Percentiles rank a stretch among this genome's conserved stretches.
Evolutionary conservation across 805 yeast species (phyloP).

Genomic region (Cyberlindnera euphorbiiphila): DNA sequence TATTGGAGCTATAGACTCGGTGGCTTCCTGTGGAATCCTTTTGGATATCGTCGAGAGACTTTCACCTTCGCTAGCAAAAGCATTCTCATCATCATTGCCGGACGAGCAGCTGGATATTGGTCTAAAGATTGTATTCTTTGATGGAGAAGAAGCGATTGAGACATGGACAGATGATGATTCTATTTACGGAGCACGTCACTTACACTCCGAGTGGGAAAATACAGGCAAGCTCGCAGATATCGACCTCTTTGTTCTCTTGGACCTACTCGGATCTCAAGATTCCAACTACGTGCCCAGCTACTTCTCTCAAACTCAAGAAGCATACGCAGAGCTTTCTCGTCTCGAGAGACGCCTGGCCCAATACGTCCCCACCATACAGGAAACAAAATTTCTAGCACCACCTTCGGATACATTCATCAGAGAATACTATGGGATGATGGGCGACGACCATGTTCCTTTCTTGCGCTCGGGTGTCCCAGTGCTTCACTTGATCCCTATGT

Average conservation of each 20-base stretch:
- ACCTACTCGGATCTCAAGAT: slow-evolving; percentile 42
- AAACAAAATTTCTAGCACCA: slow-evolving; percentile 10
- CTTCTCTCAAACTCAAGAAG: slow-evolving; percentile 36
- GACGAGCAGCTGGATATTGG: slow-evolving; percentile 33
- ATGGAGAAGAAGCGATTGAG: slow-evolving; percentile 59
- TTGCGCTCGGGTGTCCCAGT: slow-evolving; percentile 41
- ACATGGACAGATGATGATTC: slow-evolving; percentile 52
- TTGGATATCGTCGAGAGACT: slow-evolving; percentile 38
- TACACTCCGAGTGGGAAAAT: slow-evolving; percentile 38
- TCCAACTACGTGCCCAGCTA: slow-evolving; percentile 36
- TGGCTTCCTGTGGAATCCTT: slow-evolving; percentile 52
- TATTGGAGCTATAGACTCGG: slow-evolving; percentile 58
- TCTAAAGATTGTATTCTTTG: slow-evolving; percentile 48
- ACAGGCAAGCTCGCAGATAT: slow-evolving; percentile 31
- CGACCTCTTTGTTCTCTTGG: slow-evolving; percentile 46
- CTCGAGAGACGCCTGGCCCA: slow-evolving; percentile 31
- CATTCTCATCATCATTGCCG: slow-evolving; percentile 13
- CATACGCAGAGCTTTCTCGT: slow-evolving; percentile 34
- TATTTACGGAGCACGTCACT: slow-evolving; percentile 50
- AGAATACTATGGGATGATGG: slow-evolving; percentile 25
- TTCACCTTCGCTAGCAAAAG: slow-evolving; percentile 13
- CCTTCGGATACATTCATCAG: slow-evolving; percentile 17
- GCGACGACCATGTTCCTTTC: slow-evolving; percentile 57
- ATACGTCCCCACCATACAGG: slow-evolving; percentile 4
- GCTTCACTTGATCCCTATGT: slow-evolving; percentile 49